Evolutionary conservation across 495 filamentous ascomycete species (phyloP).

Genomic region (Daldinia grandis): DNA sequence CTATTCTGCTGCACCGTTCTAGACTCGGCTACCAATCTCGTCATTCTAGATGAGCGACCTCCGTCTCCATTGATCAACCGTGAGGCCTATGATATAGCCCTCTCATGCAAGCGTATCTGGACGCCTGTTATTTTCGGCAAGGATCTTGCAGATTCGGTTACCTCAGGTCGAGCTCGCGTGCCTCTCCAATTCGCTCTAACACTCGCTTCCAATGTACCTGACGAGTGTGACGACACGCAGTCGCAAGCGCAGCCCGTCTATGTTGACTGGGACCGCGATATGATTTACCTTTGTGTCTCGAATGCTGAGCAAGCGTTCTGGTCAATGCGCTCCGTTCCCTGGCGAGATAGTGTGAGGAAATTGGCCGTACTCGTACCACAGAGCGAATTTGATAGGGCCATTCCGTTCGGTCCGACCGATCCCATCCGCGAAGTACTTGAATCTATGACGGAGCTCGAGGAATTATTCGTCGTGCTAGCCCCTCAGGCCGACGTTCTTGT

Average conservation of each 20-base stretch:
- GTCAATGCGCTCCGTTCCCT: slow-evolving; percentile 23
- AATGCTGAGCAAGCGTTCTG: slow-evolving; percentile 37
- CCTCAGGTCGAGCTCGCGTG: slow-evolving; percentile 12
- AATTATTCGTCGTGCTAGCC: slow-evolving; percentile 27
- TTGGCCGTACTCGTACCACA: slow-evolving; percentile 31
- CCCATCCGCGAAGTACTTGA: slow-evolving; percentile 33
- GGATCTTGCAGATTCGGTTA: slow-evolving; percentile 20
- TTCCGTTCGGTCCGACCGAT: slow-evolving; percentile 30
- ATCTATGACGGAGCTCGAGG: slow-evolving; percentile 20
- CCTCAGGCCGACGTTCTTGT: background rate
- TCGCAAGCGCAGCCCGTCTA: slow-evolving; percentile 17
- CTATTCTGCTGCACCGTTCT: slow-evolving; percentile 26
- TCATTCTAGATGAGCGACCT: slow-evolving; percentile 19
- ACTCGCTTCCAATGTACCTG: background rate
- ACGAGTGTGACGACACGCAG: background rate
- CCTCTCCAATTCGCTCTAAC: slow-evolving; percentile 9
- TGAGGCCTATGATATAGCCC: slow-evolving; percentile 22
- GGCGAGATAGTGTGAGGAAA: slow-evolving; percentile 16
- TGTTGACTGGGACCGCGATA: slow-evolving; percentile 31
- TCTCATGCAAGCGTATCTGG: slow-evolving; percentile 22
- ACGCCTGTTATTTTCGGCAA: slow-evolving; percentile 24
- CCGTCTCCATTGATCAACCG: slow-evolving; percentile 28
- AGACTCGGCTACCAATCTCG: slow-evolving; percentile 33
- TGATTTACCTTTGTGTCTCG: slow-evolving; percentile 32
- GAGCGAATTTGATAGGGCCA: slow-evolving; percentile 29